Evolutionary conservation across 352 stramenopile genomes (phyloP).

Genomic region (Globisporangium emineosum): DNA sequence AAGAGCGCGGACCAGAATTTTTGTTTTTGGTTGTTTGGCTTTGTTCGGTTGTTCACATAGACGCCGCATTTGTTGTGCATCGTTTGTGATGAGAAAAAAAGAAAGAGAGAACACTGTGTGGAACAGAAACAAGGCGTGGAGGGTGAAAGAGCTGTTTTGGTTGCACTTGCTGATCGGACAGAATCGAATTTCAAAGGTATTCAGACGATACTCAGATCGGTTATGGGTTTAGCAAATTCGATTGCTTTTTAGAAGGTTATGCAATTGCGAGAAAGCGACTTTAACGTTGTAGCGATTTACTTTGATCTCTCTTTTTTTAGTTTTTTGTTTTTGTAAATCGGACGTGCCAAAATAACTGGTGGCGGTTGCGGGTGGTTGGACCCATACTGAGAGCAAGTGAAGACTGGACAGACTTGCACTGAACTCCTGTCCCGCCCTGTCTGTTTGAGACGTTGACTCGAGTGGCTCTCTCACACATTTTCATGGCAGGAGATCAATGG

Average conservation of each 20-base stretch:
- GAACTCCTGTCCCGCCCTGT: not conserved
- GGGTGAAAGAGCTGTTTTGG: not conserved
- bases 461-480: not conserved
- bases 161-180: not conserved
- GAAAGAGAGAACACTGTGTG: not conserved
- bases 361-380: not conserved
- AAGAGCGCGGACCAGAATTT: too few species aligned
- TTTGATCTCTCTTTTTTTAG: not conserved
- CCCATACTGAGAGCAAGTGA: not conserved
- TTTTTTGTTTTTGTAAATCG: not conserved
- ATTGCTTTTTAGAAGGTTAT: not conserved
- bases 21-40: not conserved
- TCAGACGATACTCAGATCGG: not conserved
- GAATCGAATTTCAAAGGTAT: not conserved
- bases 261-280: not conserved
- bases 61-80: slow-evolving; percentile 2
- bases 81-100: slow-evolving; percentile 5
- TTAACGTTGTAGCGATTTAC: not conserved
- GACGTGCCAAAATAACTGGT: not conserved
- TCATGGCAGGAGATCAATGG: too few species aligned
- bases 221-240: not conserved
- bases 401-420: not conserved
- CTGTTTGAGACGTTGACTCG: slow-evolving; percentile 3
- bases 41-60: slow-evolving; percentile 7
- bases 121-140: not conserved